Percentiles rank a stretch among this genome's conserved stretches.
phyloP scores from a whole-genome alignment of 1,284 basidiomycete species.

The Cutaneotrichosporon sp. region DNA sequence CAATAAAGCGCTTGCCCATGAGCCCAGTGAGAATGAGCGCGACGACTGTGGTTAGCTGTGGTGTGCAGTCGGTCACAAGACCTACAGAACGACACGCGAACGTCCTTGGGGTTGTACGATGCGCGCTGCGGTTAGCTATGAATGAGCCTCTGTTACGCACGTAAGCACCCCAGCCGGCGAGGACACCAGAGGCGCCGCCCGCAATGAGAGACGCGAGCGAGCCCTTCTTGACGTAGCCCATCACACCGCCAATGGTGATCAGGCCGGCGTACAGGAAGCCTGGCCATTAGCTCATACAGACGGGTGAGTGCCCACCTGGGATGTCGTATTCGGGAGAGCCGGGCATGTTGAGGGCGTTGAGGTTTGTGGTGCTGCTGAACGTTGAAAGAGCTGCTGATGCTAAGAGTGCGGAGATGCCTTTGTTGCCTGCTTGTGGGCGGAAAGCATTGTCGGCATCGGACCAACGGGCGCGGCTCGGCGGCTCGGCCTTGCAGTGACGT shows the following conservation, averaged over 20 bases:
- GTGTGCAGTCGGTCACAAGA: neutral
- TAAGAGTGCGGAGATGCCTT: neutral
- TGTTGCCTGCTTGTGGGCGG: no score
- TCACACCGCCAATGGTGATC: conserved; percentile 31
- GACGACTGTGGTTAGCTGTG: conserved; percentile 16
- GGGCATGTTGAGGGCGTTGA: neutral
- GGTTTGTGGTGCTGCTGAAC: neutral
- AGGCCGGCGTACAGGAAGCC: conserved; percentile 37
- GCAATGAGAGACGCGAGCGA: conserved; percentile 36
- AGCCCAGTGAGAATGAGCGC: conserved; percentile 21
- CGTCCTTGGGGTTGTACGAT: conserved; percentile 27
- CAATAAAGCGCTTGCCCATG: conserved; percentile 32
- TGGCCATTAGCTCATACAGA: conserved; percentile 1
- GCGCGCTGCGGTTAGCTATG: conserved; percentile 19
- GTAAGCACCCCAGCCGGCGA: conserved; percentile 36
- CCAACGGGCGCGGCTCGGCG: no score
- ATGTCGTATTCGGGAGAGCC: conserved; percentile 13
- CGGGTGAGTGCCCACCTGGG: conserved; percentile 9
- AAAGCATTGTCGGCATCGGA: no score
- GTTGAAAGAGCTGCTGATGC: neutral
- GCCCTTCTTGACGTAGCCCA: conserved; percentile 36
- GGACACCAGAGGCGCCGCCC: conserved; percentile 24
- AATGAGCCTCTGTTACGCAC: conserved; percentile 18
- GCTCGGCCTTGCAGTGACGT: neutral
- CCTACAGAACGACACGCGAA: conserved; percentile 27